These are phyloP conservation scores for Thielaviopsis populi DNA, from an alignment of 2,329 filamentous ascomycete species.

Conservation along the genomic window DNA sequence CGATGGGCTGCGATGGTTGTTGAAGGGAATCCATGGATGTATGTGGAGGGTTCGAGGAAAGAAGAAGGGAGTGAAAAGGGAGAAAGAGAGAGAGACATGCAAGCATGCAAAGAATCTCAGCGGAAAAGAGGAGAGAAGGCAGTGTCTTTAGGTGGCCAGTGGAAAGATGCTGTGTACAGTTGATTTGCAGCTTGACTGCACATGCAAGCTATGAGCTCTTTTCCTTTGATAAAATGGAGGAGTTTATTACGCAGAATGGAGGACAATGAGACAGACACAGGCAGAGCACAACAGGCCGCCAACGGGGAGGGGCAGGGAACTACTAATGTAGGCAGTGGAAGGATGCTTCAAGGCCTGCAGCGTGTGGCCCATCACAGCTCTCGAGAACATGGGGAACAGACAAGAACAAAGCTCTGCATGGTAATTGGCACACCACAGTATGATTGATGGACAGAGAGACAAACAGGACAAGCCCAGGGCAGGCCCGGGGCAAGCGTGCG, in stretches of 20 bases:
- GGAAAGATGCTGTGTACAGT: neutral
- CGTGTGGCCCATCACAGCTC: neutral
- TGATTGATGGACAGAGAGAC: no score
- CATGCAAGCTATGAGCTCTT: neutral
- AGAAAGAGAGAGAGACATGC: neutral
- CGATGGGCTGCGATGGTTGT: slow-evolving; percentile 27
- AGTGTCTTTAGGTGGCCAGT: neutral
- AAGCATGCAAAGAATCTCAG: neutral
- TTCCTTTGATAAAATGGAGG: neutral
- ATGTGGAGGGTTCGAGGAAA: neutral
- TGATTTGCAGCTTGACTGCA: neutral
- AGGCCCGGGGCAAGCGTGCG: neutral
- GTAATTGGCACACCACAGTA: neutral
- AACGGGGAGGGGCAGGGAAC: neutral
- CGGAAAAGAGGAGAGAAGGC: neutral
- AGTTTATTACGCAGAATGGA: neutral
- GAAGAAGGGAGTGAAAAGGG: neutral
- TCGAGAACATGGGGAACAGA: neutral
- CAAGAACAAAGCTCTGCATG: neutral
- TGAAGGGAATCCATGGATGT: slow-evolving; percentile 1
- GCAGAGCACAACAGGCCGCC: neutral
- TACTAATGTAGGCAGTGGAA: slow-evolving; percentile 2
- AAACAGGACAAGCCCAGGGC: neutral
- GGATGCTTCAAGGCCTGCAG: neutral
- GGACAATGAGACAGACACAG: neutral